Evolutionary conservation across 345 rosid species (phyloP).

Genomic region (Eucalyptus pumila): DNA sequence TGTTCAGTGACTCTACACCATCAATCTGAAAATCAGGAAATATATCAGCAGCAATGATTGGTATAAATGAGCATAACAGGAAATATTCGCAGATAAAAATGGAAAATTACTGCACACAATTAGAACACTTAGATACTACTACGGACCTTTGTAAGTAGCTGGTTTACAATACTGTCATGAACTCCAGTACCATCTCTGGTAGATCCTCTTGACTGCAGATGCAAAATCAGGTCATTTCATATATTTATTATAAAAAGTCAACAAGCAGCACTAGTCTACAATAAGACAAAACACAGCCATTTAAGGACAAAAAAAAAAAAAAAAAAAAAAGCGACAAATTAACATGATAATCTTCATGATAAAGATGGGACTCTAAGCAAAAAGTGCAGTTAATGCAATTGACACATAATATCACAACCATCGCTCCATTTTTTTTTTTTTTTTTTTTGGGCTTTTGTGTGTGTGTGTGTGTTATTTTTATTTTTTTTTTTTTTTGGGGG

Average conservation of each 20-base stretch:
- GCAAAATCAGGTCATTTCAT: neutral
- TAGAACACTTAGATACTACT: neutral
- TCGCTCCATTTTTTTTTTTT: neutral
- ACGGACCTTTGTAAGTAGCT: slow-evolving; percentile 91
- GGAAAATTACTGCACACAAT: neutral
- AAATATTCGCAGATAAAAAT: neutral
- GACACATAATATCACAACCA: neutral
- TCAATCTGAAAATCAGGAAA: slow-evolving; percentile 60
- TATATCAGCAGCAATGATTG: neutral
- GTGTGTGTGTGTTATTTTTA: neutral
- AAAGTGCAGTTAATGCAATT: neutral
- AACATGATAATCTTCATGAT: neutral
- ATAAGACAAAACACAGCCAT: neutral
- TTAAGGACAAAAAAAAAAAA: neutral
- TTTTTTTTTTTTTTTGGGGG: too few relatives aligned
- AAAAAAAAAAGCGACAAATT: neutral
- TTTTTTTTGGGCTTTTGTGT: too few relatives aligned
- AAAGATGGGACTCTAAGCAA: neutral
- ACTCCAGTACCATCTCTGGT: slow-evolving; percentile 98
- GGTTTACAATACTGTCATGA: slow-evolving; percentile 96
- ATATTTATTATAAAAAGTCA: neutral
- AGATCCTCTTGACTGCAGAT: slow-evolving; percentile 86
- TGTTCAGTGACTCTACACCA: slow-evolving; percentile 98
- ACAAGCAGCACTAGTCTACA: neutral
- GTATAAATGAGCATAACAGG: neutral